Conservation (phyloP, 2,329 filamentous ascomycete genomes). For the Mycocentrospora acerina region DNA sequence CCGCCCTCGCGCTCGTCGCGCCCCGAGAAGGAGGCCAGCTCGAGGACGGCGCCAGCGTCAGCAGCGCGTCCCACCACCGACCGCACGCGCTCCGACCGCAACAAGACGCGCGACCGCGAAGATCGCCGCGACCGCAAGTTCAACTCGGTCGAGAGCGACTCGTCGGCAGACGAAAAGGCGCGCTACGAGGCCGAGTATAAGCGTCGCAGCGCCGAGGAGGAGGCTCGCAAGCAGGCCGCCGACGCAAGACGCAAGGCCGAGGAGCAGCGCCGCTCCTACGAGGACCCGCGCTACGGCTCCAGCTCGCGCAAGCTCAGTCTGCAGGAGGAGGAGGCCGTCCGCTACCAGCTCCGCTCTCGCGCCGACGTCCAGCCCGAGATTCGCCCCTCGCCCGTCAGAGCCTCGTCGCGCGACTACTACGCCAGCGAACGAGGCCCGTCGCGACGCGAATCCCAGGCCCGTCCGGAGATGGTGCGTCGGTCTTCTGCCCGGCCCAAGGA, state of each 20-base stretch:
- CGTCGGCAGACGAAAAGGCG: constrained; percentile 33
- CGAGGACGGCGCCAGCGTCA: no score
- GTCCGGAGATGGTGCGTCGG: constrained; percentile 31
- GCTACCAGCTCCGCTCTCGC: constrained; percentile 31
- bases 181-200: constrained; percentile 35
- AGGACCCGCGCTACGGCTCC: constrained; percentile 23
- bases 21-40: constrained; percentile 30
- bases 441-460: constrained; percentile 20
- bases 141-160: constrained; percentile 35
- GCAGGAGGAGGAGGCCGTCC: constrained; percentile 25
- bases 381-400: constrained; percentile 29
- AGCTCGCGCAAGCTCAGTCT: constrained; percentile 29
- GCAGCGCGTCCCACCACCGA: constrained; percentile 36
- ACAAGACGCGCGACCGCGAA: constrained; percentile 44
- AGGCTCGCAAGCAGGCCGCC: constrained; percentile 21
- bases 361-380: constrained; percentile 25
- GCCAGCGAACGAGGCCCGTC: constrained; percentile 26
- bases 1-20: constrained; percentile 26
- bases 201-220: constrained; percentile 28
- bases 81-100: constrained; percentile 42
- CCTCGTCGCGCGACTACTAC: constrained; percentile 36
- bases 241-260: constrained; percentile 30
- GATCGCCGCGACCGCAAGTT: constrained; percentile 43
- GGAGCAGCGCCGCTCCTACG: constrained; percentile 29
- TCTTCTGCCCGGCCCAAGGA: constrained; percentile 40